phyloP scores from a whole-genome alignment of 176 grass and related monocot genomes.

The Pontederia paniculata region DNA sequence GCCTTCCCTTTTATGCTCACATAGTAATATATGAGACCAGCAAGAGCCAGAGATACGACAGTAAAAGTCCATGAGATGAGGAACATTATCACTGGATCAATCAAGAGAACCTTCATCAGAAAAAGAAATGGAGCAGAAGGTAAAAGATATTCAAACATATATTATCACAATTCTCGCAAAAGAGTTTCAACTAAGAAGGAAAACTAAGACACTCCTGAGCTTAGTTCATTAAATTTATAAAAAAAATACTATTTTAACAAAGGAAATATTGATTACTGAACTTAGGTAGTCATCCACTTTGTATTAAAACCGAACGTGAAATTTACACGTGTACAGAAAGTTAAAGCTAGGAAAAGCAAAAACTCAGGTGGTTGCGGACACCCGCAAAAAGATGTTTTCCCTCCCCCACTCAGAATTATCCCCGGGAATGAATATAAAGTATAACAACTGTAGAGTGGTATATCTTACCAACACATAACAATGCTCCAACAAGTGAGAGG shows the following conservation, averaged over 20 bases:
- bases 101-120: slow-evolving; percentile 9
- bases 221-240: too few relatives aligned
- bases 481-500: slow-evolving; percentile 80
- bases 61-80: slow-evolving; percentile 96
- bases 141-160: neutral
- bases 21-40: slow-evolving; percentile 98
- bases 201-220: too few relatives aligned
- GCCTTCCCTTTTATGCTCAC: slow-evolving; percentile 97
- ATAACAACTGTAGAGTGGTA: neutral
- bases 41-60: slow-evolving; percentile 83
- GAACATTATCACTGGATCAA: slow-evolving; percentile 91
- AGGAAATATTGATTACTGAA: too few relatives aligned
- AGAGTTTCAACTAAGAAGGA: too few relatives aligned
- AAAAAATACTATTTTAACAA: too few relatives aligned
- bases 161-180: too few relatives aligned
- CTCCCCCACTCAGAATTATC: neutral
- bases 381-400: neutral
- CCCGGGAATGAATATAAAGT: neutral
- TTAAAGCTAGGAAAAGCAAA: too few relatives aligned
- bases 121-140: neutral
- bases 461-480: slow-evolving; percentile 77
- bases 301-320: too few relatives aligned
- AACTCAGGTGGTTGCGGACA: too few relatives aligned
- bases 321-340: too few relatives aligned
- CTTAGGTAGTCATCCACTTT: too few relatives aligned